A percentile compares a stretch with the other conserved stretches of the same genome.
These are phyloP conservation scores for Fusarium sp. DNA, from an alignment of 2,329 filamentous ascomycete species.

Conservation along the genomic window DNA sequence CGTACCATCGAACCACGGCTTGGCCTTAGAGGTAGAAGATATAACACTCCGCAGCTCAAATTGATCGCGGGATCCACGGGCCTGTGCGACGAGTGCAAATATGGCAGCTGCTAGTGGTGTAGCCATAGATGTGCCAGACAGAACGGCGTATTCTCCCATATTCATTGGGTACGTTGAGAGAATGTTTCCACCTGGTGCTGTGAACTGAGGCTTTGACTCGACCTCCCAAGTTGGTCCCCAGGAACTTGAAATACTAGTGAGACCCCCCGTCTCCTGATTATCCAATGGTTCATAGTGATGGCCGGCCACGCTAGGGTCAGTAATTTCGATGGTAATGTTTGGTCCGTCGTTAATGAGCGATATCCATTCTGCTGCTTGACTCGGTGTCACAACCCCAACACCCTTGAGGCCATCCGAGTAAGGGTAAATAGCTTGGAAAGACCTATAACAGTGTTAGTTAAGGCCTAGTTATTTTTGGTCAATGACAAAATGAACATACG, in stretches of 20 bases:
- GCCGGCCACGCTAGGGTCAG: background rate
- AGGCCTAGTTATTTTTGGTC: background rate
- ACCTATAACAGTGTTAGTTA: background rate
- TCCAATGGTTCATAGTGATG: background rate
- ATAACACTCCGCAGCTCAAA: background rate
- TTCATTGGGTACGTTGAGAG: background rate
- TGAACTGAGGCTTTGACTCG: slow-evolving; percentile 1
- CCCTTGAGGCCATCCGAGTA: background rate
- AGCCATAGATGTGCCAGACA: slow-evolving; percentile 1
- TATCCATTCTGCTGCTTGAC: background rate
- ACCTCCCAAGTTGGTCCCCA: slow-evolving; percentile 11
- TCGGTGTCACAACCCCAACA: background rate
- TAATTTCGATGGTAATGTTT: background rate
- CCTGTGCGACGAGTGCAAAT: background rate
- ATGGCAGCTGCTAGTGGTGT: background rate
- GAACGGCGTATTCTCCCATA: background rate
- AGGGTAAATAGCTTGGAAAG: background rate
- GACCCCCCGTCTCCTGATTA: background rate
- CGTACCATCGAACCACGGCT: background rate
- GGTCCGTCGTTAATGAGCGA: background rate
- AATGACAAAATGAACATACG: background rate
- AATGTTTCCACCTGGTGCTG: background rate
- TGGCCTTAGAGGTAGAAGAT: background rate
- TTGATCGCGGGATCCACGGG: background rate
- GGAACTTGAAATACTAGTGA: background rate